A percentile compares a stretch with the other conserved stretches of the same genome.
Evolutionary conservation across 257 asterid genomes (phyloP).

Genomic region (Solanum peruvianum): DNA sequence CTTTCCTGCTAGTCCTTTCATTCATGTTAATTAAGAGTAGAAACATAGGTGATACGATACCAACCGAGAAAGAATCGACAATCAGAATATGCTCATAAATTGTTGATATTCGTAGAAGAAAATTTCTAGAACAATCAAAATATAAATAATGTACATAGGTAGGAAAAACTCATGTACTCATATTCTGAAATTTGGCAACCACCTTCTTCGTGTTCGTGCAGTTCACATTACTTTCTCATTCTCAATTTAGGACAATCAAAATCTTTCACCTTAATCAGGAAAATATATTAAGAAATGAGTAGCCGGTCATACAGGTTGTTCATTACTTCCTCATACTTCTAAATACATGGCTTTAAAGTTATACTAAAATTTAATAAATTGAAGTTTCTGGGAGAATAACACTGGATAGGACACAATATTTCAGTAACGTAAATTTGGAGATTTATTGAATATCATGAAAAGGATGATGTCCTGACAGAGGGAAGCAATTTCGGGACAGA

Average conservation of each 20-base stretch:
- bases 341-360: not conserved
- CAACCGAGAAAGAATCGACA: not conserved
- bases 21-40: not conserved
- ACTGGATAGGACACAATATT: not conserved
- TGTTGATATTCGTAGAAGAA: not conserved
- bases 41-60: not conserved
- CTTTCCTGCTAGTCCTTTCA: not conserved
- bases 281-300: not conserved
- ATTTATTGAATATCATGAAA: not conserved
- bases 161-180: not conserved
- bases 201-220: not conserved
- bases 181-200: not conserved
- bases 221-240: not conserved
- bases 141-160: not conserved
- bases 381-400: not conserved
- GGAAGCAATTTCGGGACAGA: not conserved
- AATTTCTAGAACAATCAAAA: not conserved
- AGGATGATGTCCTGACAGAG: not conserved
- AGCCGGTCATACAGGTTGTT: not conserved
- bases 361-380: not conserved
- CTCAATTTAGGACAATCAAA: not conserved
- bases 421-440: not conserved
- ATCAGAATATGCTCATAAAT: not conserved
- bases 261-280: not conserved
- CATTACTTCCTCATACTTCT: not conserved